Evolutionary conservation across 805 yeast species (phyloP), one percentile per base, ranked within the genome.

Genomic region (Kodamaea nitidulidarum): DNA sequence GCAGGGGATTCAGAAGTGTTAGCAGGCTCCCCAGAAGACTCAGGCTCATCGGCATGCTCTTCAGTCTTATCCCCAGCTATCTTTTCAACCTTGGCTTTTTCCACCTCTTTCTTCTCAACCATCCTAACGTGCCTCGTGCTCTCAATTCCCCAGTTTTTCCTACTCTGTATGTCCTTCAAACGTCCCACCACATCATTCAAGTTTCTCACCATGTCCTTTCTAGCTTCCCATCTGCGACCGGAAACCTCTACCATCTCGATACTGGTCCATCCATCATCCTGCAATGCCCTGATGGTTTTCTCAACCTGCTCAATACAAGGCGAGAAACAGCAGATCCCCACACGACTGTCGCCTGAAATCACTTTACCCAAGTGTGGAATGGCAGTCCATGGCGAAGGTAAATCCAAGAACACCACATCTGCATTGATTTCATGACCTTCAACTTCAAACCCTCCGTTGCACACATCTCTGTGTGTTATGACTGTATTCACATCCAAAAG

Each of bases 301-400:
- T 83, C 83, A 3, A 93, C 98, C 65, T 93, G 99, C 63, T 93
- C 99, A 35, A 93, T 85, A 61, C 99, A 93, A 7, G 99, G 99
- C 28, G 95, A 86, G 56, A 93, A 93, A 61, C 98, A 93, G 63
- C 99, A 93, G 39, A 93, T 73, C 2, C 84, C 80, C 15, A 80
- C 85, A 18, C 71, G 68, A 40, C 71, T 67, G 14, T 63, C 63
- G 7, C 65, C 58, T 7, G 84, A 64, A 11, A 85, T 71, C 1
- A 84, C 95, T 22, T 54, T 49, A 9, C 70, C 63, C 33, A 91
- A 63, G 60, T 84, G 82, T 5, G 88, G 87, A 38, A 93, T 84
- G 4, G 98, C 98, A 26, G 79, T 80, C 97, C 98, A 91, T 7
- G 99, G 98, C 4, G 96, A 81, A 3, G 99, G 99, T 35, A 93